Evolutionary conservation across 768 basidiomycete species (phyloP).

Genomic region (Gymnopilus dilepis): DNA sequence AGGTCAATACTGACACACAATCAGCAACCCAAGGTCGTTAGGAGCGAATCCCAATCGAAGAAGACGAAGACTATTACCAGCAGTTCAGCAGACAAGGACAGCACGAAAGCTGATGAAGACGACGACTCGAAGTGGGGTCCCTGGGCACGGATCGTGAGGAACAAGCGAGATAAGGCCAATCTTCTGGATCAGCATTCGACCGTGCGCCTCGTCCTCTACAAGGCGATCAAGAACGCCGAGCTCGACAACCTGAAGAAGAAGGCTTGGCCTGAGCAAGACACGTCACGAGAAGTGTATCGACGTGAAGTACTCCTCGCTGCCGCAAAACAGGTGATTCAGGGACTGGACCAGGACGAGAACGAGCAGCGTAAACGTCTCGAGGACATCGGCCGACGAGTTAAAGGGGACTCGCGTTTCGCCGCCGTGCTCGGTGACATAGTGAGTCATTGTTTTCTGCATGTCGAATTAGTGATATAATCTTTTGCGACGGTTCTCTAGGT

Average conservation of each 20-base stretch:
- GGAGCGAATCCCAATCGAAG: too few relatives aligned
- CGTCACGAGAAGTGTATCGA: background rate
- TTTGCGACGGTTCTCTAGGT: background rate
- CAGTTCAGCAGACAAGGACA: too few relatives aligned
- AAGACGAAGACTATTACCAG: too few relatives aligned
- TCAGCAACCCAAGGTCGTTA: too few relatives aligned
- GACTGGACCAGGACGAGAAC: background rate
- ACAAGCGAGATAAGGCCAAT: background rate
- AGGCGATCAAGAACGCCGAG: background rate
- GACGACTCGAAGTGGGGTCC: too few relatives aligned
- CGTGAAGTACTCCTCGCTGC: background rate
- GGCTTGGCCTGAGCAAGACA: background rate
- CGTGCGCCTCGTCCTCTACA: background rate
- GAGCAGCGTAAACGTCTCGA: background rate
- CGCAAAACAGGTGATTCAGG: background rate
- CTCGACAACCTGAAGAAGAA: background rate
- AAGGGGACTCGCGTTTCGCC: background rate
- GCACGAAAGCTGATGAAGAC: too few relatives aligned
- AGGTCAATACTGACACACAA: too few relatives aligned
- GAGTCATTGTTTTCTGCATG: background rate
- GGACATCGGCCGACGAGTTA: background rate
- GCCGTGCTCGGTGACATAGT: background rate
- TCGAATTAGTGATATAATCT: background rate
- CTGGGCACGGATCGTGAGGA: background rate
- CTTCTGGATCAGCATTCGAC: background rate